Evolutionary conservation across 1,139 yeast genomes (phyloP).

Genomic region (Yamadazyma membranifaciens): DNA sequence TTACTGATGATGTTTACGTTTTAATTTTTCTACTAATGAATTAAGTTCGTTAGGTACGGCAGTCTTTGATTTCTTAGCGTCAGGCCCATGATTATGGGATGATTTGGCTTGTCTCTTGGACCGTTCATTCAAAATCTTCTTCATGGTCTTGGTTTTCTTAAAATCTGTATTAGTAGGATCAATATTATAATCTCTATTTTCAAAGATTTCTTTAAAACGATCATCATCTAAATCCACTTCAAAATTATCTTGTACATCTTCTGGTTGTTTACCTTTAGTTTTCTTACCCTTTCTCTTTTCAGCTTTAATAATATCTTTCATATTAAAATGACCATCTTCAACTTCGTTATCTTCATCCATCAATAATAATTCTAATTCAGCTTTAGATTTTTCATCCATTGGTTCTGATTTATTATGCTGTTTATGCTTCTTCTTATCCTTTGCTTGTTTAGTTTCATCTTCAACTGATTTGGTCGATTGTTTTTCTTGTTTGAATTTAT

Average conservation of each 20-base stretch:
- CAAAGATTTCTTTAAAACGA: conserved; percentile 85
- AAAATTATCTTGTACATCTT: conserved; percentile 60
- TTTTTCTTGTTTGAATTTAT: conserved; percentile 61
- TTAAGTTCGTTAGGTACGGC: conserved; percentile 13
- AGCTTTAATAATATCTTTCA: conserved; percentile 74
- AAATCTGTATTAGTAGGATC: conserved; percentile 88
- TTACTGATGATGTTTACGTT: conserved; percentile 25
- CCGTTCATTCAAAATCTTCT: conserved; percentile 72
- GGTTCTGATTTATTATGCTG: conserved; percentile 6
- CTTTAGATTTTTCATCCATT: conserved; percentile 49
- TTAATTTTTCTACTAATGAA: conserved; percentile 37
- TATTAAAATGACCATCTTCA: conserved; percentile 63
- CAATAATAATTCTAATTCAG: conserved; percentile 76
- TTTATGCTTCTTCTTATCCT: conserved; percentile 19
- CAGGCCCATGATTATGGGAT: conserved; percentile 11
- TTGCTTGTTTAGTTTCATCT: conserved; percentile 9
- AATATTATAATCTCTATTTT: conserved; percentile 86
- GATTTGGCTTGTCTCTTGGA: conserved; percentile 46
- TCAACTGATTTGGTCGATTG: conserved; percentile 15
- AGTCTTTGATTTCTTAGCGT: conserved; percentile 12
- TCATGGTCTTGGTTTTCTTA: conserved; percentile 86
- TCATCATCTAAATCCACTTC: conserved; percentile 72
- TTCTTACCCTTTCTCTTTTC: conserved; percentile 59
- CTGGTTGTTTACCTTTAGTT: conserved; percentile 39
- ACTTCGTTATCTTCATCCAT: conserved; percentile 57